These are phyloP conservation scores for Stylonectria norvegica DNA, from an alignment of 2,329 filamentous ascomycete genomes.

Conservation along the genomic window DNA sequence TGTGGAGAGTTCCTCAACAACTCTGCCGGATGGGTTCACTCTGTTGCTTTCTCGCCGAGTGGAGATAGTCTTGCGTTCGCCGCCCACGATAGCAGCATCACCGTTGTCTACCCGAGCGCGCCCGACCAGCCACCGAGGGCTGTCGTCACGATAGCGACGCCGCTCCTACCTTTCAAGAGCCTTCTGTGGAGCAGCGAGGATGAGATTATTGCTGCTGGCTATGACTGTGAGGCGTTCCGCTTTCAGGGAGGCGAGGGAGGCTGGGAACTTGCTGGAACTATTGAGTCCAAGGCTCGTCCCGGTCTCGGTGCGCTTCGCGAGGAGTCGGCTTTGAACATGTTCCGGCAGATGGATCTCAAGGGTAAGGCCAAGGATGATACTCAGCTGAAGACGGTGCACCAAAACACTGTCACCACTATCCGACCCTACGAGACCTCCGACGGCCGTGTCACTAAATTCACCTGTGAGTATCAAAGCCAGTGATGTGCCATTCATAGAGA, in stretches of 20 bases:
- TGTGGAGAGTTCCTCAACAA: conserved; percentile 96
- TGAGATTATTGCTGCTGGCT: conserved; percentile 93
- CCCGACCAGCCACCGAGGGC: conserved; percentile 88
- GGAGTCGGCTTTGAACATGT: conserved; percentile 96
- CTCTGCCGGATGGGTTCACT: conserved; percentile 94
- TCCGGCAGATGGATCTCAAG: conserved; percentile 97
- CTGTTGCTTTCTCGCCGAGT: conserved; percentile 86
- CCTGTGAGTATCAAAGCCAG: conserved; percentile 61
- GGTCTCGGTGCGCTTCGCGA: conserved; percentile 65
- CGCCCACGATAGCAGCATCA: conserved; percentile 93
- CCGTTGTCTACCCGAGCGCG: conserved; percentile 88
- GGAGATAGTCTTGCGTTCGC: conserved; percentile 92
- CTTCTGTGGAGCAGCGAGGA: conserved; percentile 88
- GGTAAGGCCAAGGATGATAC: conserved; percentile 90
- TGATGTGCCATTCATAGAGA: conserved; percentile 18
- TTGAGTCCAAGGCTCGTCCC: conserved; percentile 69
- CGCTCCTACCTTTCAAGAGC: conserved; percentile 87
- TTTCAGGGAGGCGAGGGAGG: conserved; percentile 75
- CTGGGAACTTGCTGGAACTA: conserved; percentile 78
- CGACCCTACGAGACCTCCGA: conserved; percentile 68
- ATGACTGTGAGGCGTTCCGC: conserved; percentile 86
- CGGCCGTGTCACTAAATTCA: conserved; percentile 71
- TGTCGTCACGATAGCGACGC: conserved; percentile 85
- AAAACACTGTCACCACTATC: conserved; percentile 90
- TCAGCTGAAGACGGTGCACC: conserved; percentile 90